These are phyloP conservation scores for Neurospora sp. DNA, from an alignment of 495 filamentous ascomycete genomes.

Conservation along the genomic window DNA sequence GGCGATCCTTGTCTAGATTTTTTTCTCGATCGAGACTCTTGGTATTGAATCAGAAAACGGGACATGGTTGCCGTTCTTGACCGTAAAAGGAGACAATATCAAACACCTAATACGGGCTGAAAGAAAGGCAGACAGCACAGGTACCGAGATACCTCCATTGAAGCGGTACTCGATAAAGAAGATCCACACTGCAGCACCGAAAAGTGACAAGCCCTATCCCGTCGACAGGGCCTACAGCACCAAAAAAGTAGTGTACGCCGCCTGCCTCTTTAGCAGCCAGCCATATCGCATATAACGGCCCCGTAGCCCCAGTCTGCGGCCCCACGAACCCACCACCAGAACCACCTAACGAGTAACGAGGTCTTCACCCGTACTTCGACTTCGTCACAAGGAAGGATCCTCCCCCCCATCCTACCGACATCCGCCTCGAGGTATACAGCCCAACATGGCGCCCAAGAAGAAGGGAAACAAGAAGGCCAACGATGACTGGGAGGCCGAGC, in stretches of 20 bases:
- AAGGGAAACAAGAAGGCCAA: constrained; percentile 78
- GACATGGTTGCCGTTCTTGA: neutral
- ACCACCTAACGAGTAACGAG: neutral
- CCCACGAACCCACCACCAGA: neutral
- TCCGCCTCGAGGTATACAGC: neutral
- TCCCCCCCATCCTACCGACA: neutral
- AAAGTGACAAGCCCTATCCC: neutral
- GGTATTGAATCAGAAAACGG: neutral
- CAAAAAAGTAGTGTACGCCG: neutral
- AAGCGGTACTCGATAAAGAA: neutral
- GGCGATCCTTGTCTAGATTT: neutral
- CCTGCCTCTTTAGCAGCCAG: neutral
- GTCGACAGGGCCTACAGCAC: neutral
- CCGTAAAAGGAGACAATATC: neutral
- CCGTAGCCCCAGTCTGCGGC: neutral
- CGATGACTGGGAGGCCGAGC: constrained; percentile 95
- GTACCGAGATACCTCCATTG: neutral
- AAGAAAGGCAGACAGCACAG: neutral
- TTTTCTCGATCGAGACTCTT: neutral
- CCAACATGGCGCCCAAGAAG: constrained; percentile 82
- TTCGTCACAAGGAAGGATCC: neutral
- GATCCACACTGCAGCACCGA: neutral
- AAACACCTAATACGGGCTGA: neutral
- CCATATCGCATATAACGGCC: neutral
- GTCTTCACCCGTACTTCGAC: neutral